phyloP scores from a whole-genome alignment of 768 basidiomycete species.

The Trametes maxima region DNA sequence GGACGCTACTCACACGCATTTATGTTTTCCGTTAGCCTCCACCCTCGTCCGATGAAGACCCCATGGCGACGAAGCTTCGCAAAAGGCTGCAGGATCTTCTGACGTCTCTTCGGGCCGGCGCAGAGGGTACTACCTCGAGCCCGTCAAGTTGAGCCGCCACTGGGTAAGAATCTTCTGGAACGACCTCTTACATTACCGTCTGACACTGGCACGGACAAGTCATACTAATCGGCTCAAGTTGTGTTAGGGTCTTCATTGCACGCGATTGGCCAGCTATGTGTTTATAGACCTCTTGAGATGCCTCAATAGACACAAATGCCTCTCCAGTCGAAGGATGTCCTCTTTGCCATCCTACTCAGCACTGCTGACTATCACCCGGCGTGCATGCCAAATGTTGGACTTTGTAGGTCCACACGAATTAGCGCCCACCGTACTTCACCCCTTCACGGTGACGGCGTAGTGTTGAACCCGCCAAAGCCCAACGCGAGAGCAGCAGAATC shows the following conservation, averaged over 20 bases:
- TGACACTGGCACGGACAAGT: too few relatives aligned
- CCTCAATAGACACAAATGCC: too few relatives aligned
- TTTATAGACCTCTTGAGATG: too few relatives aligned
- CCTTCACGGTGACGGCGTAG: slow-evolving; percentile 11
- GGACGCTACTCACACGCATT: not conserved
- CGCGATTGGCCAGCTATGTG: too few relatives aligned
- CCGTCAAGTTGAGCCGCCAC: not conserved
- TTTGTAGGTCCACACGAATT: not conserved
- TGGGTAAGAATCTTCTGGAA: not conserved
- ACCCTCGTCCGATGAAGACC: slow-evolving; percentile 15
- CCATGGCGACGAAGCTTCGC: slow-evolving; percentile 17
- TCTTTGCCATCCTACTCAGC: not conserved
- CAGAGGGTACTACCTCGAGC: slow-evolving; percentile 10
- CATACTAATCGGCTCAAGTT: too few relatives aligned
- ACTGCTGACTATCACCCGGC: not conserved
- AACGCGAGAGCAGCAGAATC: not conserved
- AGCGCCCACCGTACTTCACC: not conserved
- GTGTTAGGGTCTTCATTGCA: too few relatives aligned
- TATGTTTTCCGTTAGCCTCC: not conserved
- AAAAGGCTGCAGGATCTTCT: slow-evolving; percentile 20
- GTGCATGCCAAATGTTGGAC: not conserved
- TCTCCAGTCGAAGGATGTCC: not conserved
- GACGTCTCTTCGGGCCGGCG: slow-evolving; percentile 12
- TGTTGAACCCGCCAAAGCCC: not conserved
- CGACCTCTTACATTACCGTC: too few relatives aligned